Conservation (phyloP, 108 stramenopile species). For the Seminavis robusta region DNA sequence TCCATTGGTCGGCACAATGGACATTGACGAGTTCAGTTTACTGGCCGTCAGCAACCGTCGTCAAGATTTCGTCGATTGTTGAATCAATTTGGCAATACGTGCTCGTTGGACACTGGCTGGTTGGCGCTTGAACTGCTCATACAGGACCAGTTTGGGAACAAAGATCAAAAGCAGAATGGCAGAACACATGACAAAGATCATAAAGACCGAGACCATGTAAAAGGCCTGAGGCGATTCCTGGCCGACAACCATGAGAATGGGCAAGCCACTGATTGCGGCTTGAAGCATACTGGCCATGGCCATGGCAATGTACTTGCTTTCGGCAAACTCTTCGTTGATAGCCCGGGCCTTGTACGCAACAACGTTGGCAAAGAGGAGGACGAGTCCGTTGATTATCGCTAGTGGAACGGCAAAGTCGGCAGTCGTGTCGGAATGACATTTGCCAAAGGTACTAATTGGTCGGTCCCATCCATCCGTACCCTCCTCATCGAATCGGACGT, state of each 20-base stretch:
- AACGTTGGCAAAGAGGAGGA: conserved; percentile 23
- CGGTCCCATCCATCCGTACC: conserved; percentile 16
- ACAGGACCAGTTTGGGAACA: conserved; percentile 35
- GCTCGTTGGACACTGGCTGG: too few relatives aligned
- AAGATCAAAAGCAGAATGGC: conserved; percentile 33
- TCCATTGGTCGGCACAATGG: too few relatives aligned
- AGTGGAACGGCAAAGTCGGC: conserved; percentile 1
- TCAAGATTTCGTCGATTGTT: too few relatives aligned
- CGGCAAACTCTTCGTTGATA: conserved; percentile 27
- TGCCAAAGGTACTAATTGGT: conserved; percentile 10
- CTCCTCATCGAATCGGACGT: background rate
- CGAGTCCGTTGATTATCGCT: conserved; percentile 14
- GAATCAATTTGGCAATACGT: too few relatives aligned
- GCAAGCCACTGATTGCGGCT: conserved; percentile 26
- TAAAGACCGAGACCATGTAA: conserved; percentile 14
- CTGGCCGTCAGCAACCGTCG: too few relatives aligned
- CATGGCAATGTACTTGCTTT: conserved; percentile 28
- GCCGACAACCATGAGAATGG: conserved; percentile 21
- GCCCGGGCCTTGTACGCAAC: conserved; percentile 34
- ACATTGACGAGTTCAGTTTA: too few relatives aligned
- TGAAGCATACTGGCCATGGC: conserved; percentile 25
- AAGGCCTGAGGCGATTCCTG: conserved; percentile 13
- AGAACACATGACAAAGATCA: conserved; percentile 16
- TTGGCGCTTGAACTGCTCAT: too few relatives aligned
- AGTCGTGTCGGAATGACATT: background rate